phyloP scores from a whole-genome alignment of 805 yeast genomes.

The Nakazawaea holstii region DNA sequence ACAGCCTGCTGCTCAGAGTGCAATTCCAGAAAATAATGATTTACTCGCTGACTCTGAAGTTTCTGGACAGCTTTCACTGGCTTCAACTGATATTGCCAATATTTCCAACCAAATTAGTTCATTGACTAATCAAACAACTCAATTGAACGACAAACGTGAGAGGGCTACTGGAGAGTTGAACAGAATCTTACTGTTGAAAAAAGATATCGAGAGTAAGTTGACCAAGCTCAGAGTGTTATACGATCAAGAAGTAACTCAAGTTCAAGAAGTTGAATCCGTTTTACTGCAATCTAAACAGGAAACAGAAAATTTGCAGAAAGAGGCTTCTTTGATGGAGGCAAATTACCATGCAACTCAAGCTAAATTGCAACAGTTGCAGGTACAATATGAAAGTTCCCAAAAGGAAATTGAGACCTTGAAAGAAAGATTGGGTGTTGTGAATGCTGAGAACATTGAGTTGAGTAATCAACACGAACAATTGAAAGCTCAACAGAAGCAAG shows the following conservation, averaged over 20 bases:
- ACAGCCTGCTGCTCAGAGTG: constrained; percentile 13
- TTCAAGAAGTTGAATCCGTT: constrained; percentile 62
- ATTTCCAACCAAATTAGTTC: constrained; percentile 81
- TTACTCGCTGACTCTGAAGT: constrained; percentile 56
- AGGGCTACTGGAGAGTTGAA: constrained; percentile 75
- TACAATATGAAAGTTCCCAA: constrained; percentile 61
- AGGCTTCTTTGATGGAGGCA: constrained; percentile 74
- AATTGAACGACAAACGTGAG: constrained; percentile 61
- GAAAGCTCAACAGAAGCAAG: constrained; percentile 52
- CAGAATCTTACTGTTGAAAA: constrained; percentile 59
- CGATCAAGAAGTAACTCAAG: constrained; percentile 73
- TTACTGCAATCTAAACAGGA: constrained; percentile 59
- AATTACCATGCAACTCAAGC: constrained; percentile 65
- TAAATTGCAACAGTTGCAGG: constrained; percentile 56
- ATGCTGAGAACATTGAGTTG: constrained; percentile 59
- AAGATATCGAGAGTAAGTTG: constrained; percentile 70
- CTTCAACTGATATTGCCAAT: constrained; percentile 83
- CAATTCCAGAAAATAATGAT: constrained; percentile 32
- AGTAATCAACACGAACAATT: constrained; percentile 49
- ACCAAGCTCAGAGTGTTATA: constrained; percentile 61
- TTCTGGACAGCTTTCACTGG: constrained; percentile 65
- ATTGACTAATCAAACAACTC: constrained; percentile 67
- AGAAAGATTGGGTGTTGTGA: constrained; percentile 61
- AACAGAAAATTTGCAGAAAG: constrained; percentile 63
- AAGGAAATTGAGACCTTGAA: constrained; percentile 58